Base-by-base conservation (phyloP, 331 rosid species). In the Telfairia occidentalis region DNA sequence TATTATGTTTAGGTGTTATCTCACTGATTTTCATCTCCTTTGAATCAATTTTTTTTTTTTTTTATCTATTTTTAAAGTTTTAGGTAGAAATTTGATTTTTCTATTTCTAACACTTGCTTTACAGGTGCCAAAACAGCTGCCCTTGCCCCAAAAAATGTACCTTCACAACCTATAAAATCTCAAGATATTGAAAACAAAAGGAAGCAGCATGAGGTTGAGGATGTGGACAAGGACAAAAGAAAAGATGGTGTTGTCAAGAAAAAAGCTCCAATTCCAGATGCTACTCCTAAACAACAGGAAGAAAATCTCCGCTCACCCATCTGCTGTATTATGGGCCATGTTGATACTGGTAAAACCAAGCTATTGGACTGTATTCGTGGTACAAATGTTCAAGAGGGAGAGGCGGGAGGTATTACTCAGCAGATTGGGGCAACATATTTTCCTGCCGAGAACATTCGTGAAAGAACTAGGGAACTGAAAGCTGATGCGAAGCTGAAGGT, bases 341-440 rank as follows among this genome's bases (percentile, higher is more conserved):
- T 95, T 16, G 98, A 95, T 74, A 85, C 98, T 21, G 98, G 98
- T 52, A 95, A 95, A 84, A 95, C 98, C 55, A 91, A 95, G 84
- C 86, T 95, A 52, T 84, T 95, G 83, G 98, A 95, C 80, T 91
- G 93, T 78, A 92, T 95, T 72, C 87, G 97, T 77, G 92, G 97
- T 53, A 95, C 97, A 66, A 91, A 92, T 82, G 98, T 95, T 75
- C 98, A 91, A 83, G 98, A 92, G 80, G 98, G 98, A 58, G 97
- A 95, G 86, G 97, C 98, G n/a, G 97, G 97, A 58, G 98, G 98
- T 55, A 95, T 95, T 80, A 92, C 98, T n/a, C 97, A 94, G 80
- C 98, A 94, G 84, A 94, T 94, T 82, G 98, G 98, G 28, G 98
- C 97, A 15, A 95, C 98, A 18, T 91, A 90, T 85, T 91, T 95